These are phyloP conservation scores for Anthracocystis panici-leucophaei DNA, from an alignment of 1,284 basidiomycete species.

Conservation along the genomic window DNA sequence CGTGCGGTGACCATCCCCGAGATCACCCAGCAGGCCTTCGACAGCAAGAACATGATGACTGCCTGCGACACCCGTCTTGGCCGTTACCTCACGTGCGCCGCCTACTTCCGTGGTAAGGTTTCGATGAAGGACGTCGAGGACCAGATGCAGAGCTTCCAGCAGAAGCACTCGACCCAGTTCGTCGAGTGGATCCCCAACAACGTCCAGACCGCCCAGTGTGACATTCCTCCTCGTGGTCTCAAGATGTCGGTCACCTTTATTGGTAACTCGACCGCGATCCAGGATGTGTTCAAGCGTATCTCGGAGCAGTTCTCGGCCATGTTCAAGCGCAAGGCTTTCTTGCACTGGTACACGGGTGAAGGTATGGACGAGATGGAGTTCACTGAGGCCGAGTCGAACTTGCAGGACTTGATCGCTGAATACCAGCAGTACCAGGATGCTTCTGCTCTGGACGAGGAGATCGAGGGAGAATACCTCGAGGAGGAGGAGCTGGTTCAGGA, in stretches of 20 bases:
- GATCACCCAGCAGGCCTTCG: conserved; percentile 66
- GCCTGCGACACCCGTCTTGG: conserved; percentile 79
- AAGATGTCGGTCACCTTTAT: conserved; percentile 70
- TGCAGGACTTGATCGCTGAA: conserved; percentile 71
- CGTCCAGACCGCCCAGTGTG: conserved; percentile 68
- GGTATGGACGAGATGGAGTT: conserved; percentile 71
- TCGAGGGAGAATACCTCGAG: conserved; percentile 67
- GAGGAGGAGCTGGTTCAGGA: conserved; percentile 58
- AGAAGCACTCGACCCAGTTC: conserved; percentile 65
- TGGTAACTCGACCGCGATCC: conserved; percentile 69
- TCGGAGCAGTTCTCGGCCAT: conserved; percentile 68
- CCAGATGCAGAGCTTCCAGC: conserved; percentile 68
- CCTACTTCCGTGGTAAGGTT: conserved; percentile 68
- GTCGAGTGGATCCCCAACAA: conserved; percentile 71
- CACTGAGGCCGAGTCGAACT: conserved; percentile 70
- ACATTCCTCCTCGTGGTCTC: conserved; percentile 67
- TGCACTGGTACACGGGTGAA: conserved; percentile 71
- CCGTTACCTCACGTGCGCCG: conserved; percentile 72
- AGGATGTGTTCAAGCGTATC: conserved; percentile 69
- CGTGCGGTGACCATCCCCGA: conserved; percentile 68
- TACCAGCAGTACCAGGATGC: conserved; percentile 71
- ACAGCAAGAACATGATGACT: conserved; percentile 72
- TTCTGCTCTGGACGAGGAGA: conserved; percentile 70
- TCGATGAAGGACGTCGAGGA: conserved; percentile 71
- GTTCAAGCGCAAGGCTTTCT: conserved; percentile 70